Base-by-base conservation (phyloP, 306 rosid species). In the Prunus mira region DNA sequence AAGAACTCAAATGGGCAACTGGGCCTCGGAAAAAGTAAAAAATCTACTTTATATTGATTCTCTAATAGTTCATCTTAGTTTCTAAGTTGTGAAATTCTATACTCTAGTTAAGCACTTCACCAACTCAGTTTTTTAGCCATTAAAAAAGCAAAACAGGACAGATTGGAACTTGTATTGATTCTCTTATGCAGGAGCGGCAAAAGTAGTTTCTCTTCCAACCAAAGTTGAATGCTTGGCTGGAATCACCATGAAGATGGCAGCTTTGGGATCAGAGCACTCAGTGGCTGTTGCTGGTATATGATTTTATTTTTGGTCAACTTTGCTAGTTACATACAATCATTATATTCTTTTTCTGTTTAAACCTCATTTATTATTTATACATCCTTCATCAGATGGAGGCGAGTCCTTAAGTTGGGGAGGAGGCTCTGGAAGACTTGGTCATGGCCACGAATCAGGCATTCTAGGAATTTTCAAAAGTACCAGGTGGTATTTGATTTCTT, bases 351-450 rank as follows among this genome's bases (percentile, higher is more conserved):
- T 28, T 81, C 60, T 27, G 84, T 20, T 78, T 32, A 12, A 67
- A 12, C 28, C 18, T 77, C 24, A 61, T 69, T 75, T 69, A 51
- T 8, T 62, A 8, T 56, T 46, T 20, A 4, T 77, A 57, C 66
- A 32, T 80, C 80, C 82, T 75, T 65, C 69, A 41, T 76, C 81
- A 94, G 98, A 90, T 87, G 86, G 83, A 61, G 98, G 96, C 77
- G 93, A 90, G 78, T 81, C 87, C 72, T 86, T 91, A 73, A 94
- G 98, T 79, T 94, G 98, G 98, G 98, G 98, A 34, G 98, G 97
- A 82, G 91, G 77, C 38, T 94, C 89, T 63, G 98, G 98, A 76
- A 89, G 88, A 84, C 97, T 94, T 84, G 98, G 97, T 79, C 98
- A 94, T 84, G 94, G 89, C 71, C 90, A 79, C 43, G 91, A 90